These are phyloP conservation scores for Cytospora mali DNA, from an alignment of 2,329 filamentous ascomycete species.

Conservation along the genomic window DNA sequence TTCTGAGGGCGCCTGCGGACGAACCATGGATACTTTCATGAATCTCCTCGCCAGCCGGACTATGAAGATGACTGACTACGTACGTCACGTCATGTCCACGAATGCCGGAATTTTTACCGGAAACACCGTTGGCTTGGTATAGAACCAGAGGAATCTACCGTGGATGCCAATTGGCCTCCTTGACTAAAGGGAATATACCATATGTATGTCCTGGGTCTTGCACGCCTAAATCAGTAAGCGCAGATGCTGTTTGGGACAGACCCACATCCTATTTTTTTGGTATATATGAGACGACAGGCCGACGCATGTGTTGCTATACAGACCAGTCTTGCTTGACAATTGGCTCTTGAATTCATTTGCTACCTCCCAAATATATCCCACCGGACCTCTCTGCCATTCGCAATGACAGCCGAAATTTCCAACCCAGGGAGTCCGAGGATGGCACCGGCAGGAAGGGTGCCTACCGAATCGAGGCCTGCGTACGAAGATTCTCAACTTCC, in stretches of 20 bases:
- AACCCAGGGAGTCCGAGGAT: background rate
- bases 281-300: background rate
- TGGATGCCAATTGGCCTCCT: no score
- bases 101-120: background rate
- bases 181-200: no score
- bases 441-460: background rate
- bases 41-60: background rate
- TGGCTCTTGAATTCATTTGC: background rate
- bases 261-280: background rate
- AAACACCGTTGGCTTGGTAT: background rate
- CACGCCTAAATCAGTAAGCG: no score
- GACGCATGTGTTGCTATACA: background rate
- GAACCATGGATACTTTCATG: background rate
- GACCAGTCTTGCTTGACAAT: background rate
- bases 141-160: no score
- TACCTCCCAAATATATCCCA: background rate
- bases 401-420: background rate
- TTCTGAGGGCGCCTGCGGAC: background rate
- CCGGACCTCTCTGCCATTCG: background rate
- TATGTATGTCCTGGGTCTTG: background rate
- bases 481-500: conserved; percentile 13
- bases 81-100: background rate
- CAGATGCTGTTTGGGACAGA: background rate
- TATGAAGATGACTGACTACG: background rate
- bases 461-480: background rate